Evolutionary conservation across 345 rosid genomes (phyloP), one percentile per base, ranked within the genome.

Genomic region (Laguncularia racemosa): DNA sequence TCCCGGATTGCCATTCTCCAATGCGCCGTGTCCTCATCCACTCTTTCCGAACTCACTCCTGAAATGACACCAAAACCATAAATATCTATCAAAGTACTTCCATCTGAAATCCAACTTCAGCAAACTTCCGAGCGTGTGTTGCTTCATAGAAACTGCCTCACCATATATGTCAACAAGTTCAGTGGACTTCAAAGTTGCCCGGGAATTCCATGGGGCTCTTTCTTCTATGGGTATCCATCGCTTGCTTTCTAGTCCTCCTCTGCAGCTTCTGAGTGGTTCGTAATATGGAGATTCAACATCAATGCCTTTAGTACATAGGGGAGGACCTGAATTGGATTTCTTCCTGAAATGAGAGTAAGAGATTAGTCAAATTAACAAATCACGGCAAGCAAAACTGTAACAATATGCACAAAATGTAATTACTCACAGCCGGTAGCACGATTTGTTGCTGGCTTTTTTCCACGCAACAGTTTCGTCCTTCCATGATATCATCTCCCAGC

Each of bases 401-500:
- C 4, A 21, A 14, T 7, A 26, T 45, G 23, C 51, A 58, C 8
- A 14, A 45, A 46, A 19, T 44, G 55, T 51, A 56, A 56, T 85
- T 72, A 62, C 89, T 97, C 96, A 64, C 50, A 89, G 78, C 65
- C 72, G 67, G 52, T 95, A 84, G 64, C 97, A 95, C 61, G 67
- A 80, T 52, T 59, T 84, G 77, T 84, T 76, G 69, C 67, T 67
- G 11, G 95, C 82, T 81, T 95, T 95, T 67, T 83, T 95, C 99
- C 99, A 95, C 11, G 87, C 81, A 70, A 82, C 91, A 58, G 99
- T 95, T 69, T 90, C 90, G 15, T 95, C 99, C 77, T 95, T 95
- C 65, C 89, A 96, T 54, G 83, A 62, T 55, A 95, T 55, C 77
- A 84, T 71, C 63, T 81, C 90, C 99, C 99, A 95, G 67, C 99